Percentiles rank a stretch among this genome's conserved stretches.
Conservation (phyloP, 2,329 filamentous ascomycete genomes). For the Thielaviopsis ethacetica region DNA sequence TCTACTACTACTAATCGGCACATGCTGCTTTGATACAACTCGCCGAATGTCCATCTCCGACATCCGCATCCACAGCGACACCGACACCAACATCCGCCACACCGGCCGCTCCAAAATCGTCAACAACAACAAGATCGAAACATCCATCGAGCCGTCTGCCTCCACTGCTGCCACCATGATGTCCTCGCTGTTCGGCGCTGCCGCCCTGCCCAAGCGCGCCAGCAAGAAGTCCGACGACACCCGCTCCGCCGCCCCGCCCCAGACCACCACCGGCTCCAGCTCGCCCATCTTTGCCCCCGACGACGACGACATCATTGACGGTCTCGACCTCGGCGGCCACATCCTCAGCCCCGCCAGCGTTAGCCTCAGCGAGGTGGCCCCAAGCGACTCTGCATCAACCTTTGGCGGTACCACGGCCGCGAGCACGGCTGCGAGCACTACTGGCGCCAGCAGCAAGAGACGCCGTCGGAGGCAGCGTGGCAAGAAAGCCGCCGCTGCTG, state of each 20-base stretch:
- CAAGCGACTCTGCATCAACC: slow-evolving; percentile 3
- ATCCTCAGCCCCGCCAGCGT: neutral
- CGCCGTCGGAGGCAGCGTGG: slow-evolving; percentile 2
- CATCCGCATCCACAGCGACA: slow-evolving; percentile 3
- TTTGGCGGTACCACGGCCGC: slow-evolving; percentile 6
- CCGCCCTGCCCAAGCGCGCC: slow-evolving; percentile 6
- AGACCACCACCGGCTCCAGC: neutral
- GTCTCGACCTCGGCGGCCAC: slow-evolving; percentile 5
- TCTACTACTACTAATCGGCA: neutral
- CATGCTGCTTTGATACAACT: neutral
- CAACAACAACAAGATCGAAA: neutral
- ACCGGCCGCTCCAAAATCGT: slow-evolving; percentile 9
- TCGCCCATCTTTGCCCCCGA: slow-evolving; percentile 8
- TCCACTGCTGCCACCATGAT: slow-evolving; percentile 6
- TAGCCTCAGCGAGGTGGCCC: neutral
- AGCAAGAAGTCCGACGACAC: neutral
- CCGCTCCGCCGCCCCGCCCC: neutral
- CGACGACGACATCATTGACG: slow-evolving; percentile 10
- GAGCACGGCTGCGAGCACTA: slow-evolving; percentile 4
- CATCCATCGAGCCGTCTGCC: neutral
- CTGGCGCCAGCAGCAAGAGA: neutral
- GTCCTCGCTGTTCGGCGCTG: slow-evolving; percentile 5
- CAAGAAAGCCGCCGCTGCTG: neutral
- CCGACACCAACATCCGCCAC: neutral
- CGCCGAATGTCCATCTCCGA: slow-evolving; percentile 1